phyloP scores from a whole-genome alignment of 202 grass and related monocot genomes.

The Panicum virgatum region DNA sequence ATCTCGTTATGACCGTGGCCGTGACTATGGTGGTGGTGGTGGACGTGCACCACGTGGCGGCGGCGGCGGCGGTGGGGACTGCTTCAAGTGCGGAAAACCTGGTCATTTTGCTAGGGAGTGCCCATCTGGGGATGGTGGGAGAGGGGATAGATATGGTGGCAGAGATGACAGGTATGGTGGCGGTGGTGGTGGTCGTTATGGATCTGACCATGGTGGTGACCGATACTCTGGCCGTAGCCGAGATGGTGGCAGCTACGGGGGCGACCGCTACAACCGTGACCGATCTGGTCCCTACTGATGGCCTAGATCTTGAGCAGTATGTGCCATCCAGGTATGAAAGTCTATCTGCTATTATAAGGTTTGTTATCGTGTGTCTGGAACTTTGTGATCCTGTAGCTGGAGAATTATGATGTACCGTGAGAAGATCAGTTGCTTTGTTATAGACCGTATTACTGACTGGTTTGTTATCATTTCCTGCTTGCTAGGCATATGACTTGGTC shows the following conservation, averaged over 20 bases:
- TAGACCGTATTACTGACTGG: conserved; percentile 50
- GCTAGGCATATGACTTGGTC: conserved; percentile 56
- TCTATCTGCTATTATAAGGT: conserved; percentile 41
- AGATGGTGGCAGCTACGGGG: conserved; percentile 64
- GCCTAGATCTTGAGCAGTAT: conserved; percentile 32
- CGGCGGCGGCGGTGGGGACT: conserved; percentile 70
- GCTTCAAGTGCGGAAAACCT: conserved; percentile 97
- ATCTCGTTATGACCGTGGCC: conserved; percentile 63
- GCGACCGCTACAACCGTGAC: conserved; percentile 78
- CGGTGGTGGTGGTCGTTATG: conserved; percentile 52
- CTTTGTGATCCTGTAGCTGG: conserved; percentile 38
- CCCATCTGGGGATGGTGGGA: conserved; percentile 77
- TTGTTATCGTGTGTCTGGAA: conserved; percentile 33
- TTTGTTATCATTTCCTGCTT: conserved; percentile 51
- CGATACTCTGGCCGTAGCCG: conserved; percentile 65
- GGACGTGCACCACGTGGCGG: conserved; percentile 61
- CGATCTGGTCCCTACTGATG: conserved; percentile 91
- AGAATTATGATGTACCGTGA: conserved; percentile 49
- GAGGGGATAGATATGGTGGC: conserved; percentile 86
- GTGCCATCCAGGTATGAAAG: conserved; percentile 45
- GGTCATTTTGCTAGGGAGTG: conserved; percentile 99
- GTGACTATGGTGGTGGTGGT: conserved; percentile 47
- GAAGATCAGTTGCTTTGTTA: conserved; percentile 48
- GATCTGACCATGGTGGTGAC: conserved; percentile 82
- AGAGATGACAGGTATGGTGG: conserved; percentile 83